phyloP scores from a whole-genome alignment of 768 basidiomycete genomes.

The Tricholoma sp. region DNA sequence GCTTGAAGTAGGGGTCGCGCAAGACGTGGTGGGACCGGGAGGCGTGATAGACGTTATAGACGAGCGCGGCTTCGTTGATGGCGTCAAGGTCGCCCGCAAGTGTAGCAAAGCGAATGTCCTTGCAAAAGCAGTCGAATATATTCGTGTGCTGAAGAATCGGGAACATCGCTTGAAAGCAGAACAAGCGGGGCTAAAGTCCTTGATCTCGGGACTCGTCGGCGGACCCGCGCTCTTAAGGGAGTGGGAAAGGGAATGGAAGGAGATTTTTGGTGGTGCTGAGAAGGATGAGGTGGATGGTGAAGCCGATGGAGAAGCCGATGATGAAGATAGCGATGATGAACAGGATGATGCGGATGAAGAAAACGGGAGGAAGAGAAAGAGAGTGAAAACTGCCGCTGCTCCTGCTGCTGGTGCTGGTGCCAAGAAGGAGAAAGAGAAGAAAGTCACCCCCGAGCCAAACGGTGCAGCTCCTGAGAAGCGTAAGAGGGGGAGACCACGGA shows the following conservation, averaged over 20 bases:
- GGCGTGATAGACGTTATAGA: slow-evolving; percentile 59
- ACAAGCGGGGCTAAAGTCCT: slow-evolving; percentile 66
- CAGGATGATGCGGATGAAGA: slow-evolving; percentile 45
- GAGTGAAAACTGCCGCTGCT: slow-evolving; percentile 40
- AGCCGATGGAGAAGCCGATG: slow-evolving; percentile 44
- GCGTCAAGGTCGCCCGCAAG: slow-evolving; percentile 88
- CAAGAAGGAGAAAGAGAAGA: slow-evolving; percentile 58
- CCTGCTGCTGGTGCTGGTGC: slow-evolving; percentile 18
- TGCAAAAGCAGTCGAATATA: slow-evolving; percentile 89
- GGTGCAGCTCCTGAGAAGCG: slow-evolving; percentile 61
- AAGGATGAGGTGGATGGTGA: slow-evolving; percentile 62
- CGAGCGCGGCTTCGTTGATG: slow-evolving; percentile 82
- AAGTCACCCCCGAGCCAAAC: slow-evolving; percentile 24
- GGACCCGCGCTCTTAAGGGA: slow-evolving; percentile 65
- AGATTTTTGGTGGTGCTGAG: slow-evolving; percentile 72
- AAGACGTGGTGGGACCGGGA: slow-evolving; percentile 5
- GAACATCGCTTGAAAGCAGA: slow-evolving; percentile 69
- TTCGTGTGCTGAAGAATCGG: slow-evolving; percentile 78
- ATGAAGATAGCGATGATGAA: slow-evolving; percentile 56
- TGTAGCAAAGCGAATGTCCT: slow-evolving; percentile 89
- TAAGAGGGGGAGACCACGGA: slow-evolving; percentile 80
- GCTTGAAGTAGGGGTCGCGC: slow-evolving; percentile 22
- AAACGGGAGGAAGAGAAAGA: slow-evolving; percentile 55
- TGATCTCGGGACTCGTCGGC: slow-evolving; percentile 68
- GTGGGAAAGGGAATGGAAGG: slow-evolving; percentile 75